Evolutionary conservation across 139 green algal species (phyloP).

Genomic region (Chlorella sorokiniana): DNA sequence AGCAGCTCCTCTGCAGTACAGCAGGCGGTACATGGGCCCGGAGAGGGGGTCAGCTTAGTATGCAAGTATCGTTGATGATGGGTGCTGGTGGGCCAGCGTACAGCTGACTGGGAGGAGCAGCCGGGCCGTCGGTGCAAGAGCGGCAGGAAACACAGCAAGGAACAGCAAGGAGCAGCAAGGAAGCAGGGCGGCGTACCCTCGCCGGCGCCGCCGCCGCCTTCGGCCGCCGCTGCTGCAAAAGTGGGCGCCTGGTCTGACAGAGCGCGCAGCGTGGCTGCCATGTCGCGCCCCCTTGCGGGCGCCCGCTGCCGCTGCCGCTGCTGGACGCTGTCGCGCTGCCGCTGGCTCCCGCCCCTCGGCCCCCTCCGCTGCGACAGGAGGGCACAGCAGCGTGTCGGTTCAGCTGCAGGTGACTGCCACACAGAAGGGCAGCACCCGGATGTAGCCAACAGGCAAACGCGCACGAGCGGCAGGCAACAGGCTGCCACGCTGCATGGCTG

Average conservation of each 20-base stretch:
- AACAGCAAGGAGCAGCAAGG: neutral
- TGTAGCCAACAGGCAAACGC: too few relatives aligned
- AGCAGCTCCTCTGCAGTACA: conserved; percentile 3
- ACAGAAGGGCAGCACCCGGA: too few relatives aligned
- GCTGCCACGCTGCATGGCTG: too few relatives aligned
- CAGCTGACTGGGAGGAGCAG: too few relatives aligned
- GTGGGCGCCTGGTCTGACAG: conserved; percentile 34
- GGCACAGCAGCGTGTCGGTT: neutral
- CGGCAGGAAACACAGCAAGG: neutral
- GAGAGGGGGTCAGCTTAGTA: too few relatives aligned
- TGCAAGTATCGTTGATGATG: too few relatives aligned
- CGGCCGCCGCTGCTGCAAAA: conserved; percentile 3
- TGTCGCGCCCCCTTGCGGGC: neutral
- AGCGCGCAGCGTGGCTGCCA: conserved; percentile 28
- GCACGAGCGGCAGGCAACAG: too few relatives aligned
- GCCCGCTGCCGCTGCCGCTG: conserved; percentile 5
- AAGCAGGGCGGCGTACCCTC: too few relatives aligned
- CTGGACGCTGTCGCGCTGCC: neutral
- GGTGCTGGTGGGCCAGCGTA: too few relatives aligned
- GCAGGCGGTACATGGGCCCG: neutral
- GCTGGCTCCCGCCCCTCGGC: neutral
- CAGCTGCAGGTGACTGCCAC: neutral
- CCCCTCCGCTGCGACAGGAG: too few relatives aligned
- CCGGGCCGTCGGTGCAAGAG: too few relatives aligned
- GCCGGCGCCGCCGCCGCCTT: neutral